Conservation (phyloP, 2,329 filamentous ascomycete species). For the Trichoderma semiorbis region DNA sequence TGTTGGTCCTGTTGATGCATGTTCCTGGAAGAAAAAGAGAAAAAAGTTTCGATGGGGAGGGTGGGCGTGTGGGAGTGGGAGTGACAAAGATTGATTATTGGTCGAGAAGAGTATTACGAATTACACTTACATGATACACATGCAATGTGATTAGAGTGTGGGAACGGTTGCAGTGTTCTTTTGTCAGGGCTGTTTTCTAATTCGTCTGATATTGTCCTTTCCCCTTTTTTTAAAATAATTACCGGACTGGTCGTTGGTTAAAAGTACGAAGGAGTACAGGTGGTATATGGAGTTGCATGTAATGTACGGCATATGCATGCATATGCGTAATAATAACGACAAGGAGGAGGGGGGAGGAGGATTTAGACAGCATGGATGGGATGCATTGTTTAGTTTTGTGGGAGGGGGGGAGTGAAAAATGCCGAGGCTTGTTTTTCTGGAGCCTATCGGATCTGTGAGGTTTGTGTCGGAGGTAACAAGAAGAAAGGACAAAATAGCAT, state of each 20-base stretch:
- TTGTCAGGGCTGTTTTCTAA: background rate
- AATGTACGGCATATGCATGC: constrained; percentile 10
- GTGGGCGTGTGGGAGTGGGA: background rate
- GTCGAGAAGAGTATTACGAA: background rate
- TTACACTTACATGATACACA: background rate
- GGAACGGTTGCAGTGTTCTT: background rate
- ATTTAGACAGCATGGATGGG: background rate
- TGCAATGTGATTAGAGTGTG: background rate
- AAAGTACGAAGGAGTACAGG: background rate
- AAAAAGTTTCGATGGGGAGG: background rate
- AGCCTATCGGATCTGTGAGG: background rate
- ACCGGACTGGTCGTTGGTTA: background rate
- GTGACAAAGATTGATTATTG: background rate
- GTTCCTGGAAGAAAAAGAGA: background rate
- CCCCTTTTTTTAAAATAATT: background rate
- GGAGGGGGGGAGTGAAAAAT: background rate
- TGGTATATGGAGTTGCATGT: background rate
- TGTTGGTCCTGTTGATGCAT: background rate
- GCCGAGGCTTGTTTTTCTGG: background rate
- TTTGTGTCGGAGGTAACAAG: background rate
- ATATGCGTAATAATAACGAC: constrained; percentile 2
- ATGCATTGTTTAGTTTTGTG: background rate
- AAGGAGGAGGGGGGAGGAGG: background rate
- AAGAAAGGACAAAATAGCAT: background rate
- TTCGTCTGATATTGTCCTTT: background rate